Evolutionary conservation across 2,329 filamentous ascomycete species (phyloP).

Genomic region (Ophiostoma montium): DNA sequence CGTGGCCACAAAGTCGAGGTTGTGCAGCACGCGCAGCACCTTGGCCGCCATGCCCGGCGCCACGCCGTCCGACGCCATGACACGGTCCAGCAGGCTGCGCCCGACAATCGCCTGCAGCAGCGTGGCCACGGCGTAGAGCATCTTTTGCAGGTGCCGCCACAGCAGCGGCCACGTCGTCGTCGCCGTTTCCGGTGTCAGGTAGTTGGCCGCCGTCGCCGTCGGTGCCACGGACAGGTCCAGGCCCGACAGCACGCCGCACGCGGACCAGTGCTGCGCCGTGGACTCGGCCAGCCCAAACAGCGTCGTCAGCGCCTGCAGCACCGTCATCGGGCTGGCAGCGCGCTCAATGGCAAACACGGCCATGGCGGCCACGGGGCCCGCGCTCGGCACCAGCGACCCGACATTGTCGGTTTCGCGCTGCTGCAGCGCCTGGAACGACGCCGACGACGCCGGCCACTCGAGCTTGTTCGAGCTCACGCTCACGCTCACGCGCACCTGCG

Average conservation of each 20-base stretch:
- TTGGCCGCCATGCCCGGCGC: constrained; percentile 56
- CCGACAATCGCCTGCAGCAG: constrained; percentile 61
- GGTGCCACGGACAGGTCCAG: constrained; percentile 43
- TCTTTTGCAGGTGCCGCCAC: constrained; percentile 61
- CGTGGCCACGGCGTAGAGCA: constrained; percentile 62
- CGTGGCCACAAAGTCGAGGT: constrained; percentile 69
- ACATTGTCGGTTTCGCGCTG: constrained; percentile 32
- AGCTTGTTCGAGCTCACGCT: no score
- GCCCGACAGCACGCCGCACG: constrained; percentile 52
- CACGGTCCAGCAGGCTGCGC: constrained; percentile 40
- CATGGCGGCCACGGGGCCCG: constrained; percentile 53
- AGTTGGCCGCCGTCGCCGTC: constrained; percentile 39
- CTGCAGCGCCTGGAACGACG: constrained; percentile 46
- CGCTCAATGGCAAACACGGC: constrained; percentile 50
- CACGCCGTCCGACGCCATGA: constrained; percentile 26
- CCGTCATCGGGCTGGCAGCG: constrained; percentile 16
- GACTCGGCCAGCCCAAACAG: constrained; percentile 52
- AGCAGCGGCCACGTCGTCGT: constrained; percentile 54
- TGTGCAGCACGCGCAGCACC: constrained; percentile 58
- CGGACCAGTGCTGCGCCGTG: constrained; percentile 58
- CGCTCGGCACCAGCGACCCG: constrained; percentile 39
- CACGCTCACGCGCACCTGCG: neutral
- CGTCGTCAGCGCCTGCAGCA: constrained; percentile 34
- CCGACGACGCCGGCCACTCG: constrained; percentile 47
- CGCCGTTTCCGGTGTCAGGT: constrained; percentile 50